Conservation (phyloP, 83 land plant genomes). For the Diphasiastrum complanatum region DNA sequence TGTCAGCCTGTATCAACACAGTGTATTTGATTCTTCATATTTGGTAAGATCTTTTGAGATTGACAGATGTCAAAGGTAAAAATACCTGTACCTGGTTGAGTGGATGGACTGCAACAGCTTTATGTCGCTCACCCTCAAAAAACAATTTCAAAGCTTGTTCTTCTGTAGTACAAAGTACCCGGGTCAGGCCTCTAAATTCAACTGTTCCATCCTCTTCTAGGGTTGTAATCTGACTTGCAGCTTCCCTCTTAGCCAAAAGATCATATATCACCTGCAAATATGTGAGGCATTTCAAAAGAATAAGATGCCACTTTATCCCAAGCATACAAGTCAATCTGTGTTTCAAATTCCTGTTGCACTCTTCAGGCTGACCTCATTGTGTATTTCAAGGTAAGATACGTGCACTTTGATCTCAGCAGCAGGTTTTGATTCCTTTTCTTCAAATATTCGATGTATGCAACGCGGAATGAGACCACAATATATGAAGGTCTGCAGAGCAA, state of each 20-base stretch:
- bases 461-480: conserved; percentile 34
- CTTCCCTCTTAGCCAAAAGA: conserved; percentile 24
- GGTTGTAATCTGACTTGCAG: conserved; percentile 4
- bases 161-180: conserved; percentile 25
- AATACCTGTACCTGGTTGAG: conserved; percentile 22
- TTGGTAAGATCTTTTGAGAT: too few species aligned
- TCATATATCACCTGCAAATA: conserved; percentile 29
- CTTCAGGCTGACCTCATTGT: conserved; percentile 36
- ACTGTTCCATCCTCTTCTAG: conserved; percentile 25
- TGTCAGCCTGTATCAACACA: too few species aligned
- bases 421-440: conserved; percentile 29
- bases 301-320: not conserved
- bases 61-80: not conserved
- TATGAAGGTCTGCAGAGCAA: conserved; percentile 22
- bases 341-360: too few species aligned
- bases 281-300: not conserved
- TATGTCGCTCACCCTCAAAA: conserved; percentile 30
- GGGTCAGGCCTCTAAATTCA: conserved; percentile 29
- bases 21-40: too few species aligned
- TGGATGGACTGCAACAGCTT: conserved; percentile 26
- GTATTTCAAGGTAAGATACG: conserved; percentile 39
- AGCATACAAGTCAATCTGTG: too few species aligned
- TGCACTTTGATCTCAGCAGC: conserved; percentile 32
- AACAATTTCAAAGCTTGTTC: conserved; percentile 26
- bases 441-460: conserved; percentile 28